These are phyloP conservation scores for Fusarium humuli DNA, from an alignment of 2,329 filamentous ascomycete species.

Conservation along the genomic window DNA sequence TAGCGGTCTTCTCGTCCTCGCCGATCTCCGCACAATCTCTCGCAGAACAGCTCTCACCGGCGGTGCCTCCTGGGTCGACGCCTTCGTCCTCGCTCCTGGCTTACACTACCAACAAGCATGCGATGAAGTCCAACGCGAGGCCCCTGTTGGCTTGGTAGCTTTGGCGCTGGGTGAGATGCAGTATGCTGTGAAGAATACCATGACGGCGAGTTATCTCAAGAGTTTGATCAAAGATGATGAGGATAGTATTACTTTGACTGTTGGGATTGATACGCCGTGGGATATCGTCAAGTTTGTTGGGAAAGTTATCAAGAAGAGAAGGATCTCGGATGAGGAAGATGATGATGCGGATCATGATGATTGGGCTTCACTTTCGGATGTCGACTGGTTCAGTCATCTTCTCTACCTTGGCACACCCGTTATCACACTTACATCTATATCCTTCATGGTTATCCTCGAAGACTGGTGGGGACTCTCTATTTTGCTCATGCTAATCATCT, in stretches of 20 bases:
- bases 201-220: conserved; percentile 62
- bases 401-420: conserved; percentile 62
- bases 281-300: conserved; percentile 37
- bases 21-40: conserved; percentile 67
- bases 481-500: conserved; percentile 62
- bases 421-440: conserved; percentile 58
- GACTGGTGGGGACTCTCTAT: conserved; percentile 66
- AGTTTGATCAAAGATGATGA: conserved; percentile 44
- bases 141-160: conserved; percentile 49
- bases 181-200: conserved; percentile 60
- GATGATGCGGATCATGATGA: conserved; percentile 39
- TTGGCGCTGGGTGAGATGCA: conserved; percentile 34
- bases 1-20: conserved; percentile 68
- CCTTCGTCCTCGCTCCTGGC: conserved; percentile 68
- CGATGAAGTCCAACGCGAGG: conserved; percentile 59
- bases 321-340: conserved; percentile 17
- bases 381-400: conserved; percentile 61
- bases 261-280: conserved; percentile 41
- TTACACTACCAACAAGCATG: conserved; percentile 71
- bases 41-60: conserved; percentile 67
- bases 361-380: conserved; percentile 44
- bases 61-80: conserved; percentile 67
- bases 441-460: conserved; percentile 59
- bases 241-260: conserved; percentile 47
- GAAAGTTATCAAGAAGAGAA: conserved; percentile 14